These are phyloP conservation scores for Colletotrichum truncatum DNA, from an alignment of 2,329 filamentous ascomycete genomes.

Conservation along the genomic window DNA sequence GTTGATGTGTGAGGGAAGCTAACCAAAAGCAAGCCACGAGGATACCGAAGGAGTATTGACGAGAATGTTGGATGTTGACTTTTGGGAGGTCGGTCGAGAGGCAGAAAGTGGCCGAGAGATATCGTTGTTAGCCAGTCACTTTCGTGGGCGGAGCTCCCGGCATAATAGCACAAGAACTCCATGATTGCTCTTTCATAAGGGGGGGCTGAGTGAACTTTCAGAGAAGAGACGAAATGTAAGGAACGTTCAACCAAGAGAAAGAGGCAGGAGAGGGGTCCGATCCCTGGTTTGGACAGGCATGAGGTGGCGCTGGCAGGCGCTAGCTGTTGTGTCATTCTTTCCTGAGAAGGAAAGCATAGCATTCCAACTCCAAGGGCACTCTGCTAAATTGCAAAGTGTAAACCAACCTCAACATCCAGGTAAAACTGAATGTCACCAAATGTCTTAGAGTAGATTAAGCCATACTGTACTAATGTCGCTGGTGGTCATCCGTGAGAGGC, in stretches of 20 bases:
- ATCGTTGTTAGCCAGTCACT: neutral
- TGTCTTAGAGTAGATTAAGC: neutral
- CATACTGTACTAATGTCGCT: neutral
- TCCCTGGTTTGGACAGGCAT: slow-evolving; percentile 13
- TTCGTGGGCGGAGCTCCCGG: neutral
- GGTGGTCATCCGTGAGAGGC: neutral
- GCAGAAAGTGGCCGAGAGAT: neutral
- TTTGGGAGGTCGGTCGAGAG: neutral
- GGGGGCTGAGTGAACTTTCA: slow-evolving; percentile 6
- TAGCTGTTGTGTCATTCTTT: slow-evolving; percentile 21
- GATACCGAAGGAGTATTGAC: neutral
- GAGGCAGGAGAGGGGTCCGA: slow-evolving; percentile 4
- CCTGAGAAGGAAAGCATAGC: neutral
- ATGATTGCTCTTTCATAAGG: slow-evolving; percentile 17
- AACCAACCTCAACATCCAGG: neutral
- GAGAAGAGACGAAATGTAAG: neutral
- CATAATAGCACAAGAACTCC: neutral
- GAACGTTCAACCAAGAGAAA: neutral
- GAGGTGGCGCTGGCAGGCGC: slow-evolving; percentile 15
- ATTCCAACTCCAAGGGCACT: slow-evolving; percentile 7
- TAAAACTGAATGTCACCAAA: neutral
- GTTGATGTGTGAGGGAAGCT: slow-evolving; percentile 13
- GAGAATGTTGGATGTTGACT: neutral
- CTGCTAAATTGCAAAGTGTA: neutral
- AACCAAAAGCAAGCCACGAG: slow-evolving; percentile 28